Conservation (phyloP, 441 rosid species). For the Manihot esculenta region DNA sequence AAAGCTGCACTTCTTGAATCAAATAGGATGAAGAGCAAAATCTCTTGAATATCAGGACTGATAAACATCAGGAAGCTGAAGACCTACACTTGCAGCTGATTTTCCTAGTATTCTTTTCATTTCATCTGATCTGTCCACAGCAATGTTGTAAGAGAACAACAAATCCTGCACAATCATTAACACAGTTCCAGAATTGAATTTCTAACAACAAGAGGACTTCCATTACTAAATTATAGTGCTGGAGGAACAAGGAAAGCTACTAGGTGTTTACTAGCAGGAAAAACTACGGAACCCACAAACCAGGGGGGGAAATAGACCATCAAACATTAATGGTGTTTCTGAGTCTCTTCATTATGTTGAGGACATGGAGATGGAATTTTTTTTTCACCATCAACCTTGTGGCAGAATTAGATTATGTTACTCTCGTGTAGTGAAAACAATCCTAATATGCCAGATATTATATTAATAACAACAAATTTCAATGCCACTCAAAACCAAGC, state of each 20-base stretch:
- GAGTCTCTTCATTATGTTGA: background rate
- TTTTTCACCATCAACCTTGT: background rate
- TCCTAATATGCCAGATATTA: background rate
- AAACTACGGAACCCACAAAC: too few relatives aligned
- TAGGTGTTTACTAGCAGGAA: too few relatives aligned
- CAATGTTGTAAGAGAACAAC: constrained; percentile 88
- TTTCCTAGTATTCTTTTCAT: constrained; percentile 68
- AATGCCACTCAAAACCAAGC: background rate
- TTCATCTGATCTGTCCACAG: constrained; percentile 83
- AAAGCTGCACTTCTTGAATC: constrained; percentile 1
- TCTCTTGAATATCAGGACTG: constrained; percentile 34
- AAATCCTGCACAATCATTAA: constrained; percentile 51
- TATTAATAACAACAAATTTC: background rate
- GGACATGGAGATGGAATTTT: background rate
- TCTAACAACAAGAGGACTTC: too few relatives aligned
- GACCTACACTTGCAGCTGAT: constrained; percentile 93
- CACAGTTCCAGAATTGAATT: background rate
- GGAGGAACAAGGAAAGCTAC: too few relatives aligned
- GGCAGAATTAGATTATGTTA: background rate
- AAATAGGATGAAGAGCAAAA: constrained; percentile 9
- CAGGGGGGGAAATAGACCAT: too few relatives aligned
- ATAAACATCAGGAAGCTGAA: constrained; percentile 68
- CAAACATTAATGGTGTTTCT: too few relatives aligned
- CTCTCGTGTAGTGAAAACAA: background rate
- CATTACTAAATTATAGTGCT: too few relatives aligned